Conservation (phyloP, 2,329 filamentous ascomycete species). For the Sphaerostilbella broomeana region DNA sequence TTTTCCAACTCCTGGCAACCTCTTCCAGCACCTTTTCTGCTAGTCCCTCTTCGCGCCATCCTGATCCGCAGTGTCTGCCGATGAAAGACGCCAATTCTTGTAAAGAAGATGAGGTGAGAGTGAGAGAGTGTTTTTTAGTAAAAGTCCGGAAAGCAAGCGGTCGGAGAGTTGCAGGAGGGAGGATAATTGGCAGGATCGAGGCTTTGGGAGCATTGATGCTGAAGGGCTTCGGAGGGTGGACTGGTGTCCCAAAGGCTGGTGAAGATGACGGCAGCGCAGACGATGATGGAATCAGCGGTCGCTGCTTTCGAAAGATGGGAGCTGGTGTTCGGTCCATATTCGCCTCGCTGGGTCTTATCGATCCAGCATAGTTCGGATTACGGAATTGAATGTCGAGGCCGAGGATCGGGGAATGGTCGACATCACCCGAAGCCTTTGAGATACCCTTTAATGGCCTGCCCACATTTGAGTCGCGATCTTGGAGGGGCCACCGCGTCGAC, state of each 20-base stretch:
- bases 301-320: conserved; percentile 31
- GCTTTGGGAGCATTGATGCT: conserved; percentile 47
- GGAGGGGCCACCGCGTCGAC: conserved; percentile 28
- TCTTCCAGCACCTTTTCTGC: conserved; percentile 92
- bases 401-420: background rate
- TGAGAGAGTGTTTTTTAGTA: conserved; percentile 95
- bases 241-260: conserved; percentile 81
- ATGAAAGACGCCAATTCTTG: conserved; percentile 83
- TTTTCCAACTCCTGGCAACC: conserved; percentile 87
- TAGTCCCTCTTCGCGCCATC: conserved; percentile 92
- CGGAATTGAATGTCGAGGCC: background rate
- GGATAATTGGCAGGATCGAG: conserved; percentile 76
- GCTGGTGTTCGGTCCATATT: conserved; percentile 35
- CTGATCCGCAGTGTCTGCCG: conserved; percentile 86
- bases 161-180: conserved; percentile 78
- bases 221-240: conserved; percentile 67
- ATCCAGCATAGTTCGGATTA: conserved; percentile 1
- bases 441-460: background rate
- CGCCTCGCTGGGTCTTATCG: conserved; percentile 4
- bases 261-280: conserved; percentile 79
- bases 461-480: conserved; percentile 3
- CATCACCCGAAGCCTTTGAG: background rate
- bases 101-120: conserved; percentile 79
- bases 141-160: conserved; percentile 92
- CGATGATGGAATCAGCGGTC: conserved; percentile 30